phyloP scores from a whole-genome alignment of 306 rosid genomes.

The Psophocarpus tetragonolobus region DNA sequence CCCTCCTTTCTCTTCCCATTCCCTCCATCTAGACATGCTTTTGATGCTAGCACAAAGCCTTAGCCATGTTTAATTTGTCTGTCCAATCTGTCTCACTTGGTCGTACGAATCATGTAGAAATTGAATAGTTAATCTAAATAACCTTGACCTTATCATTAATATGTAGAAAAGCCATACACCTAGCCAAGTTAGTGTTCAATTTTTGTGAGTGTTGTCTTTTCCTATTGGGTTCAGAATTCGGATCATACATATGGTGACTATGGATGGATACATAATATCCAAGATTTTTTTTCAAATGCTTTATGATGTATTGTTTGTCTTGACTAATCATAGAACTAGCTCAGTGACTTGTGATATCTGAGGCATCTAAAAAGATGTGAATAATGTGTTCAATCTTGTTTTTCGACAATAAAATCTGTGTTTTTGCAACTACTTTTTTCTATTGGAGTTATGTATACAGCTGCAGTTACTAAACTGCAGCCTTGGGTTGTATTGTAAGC shows the following conservation, averaged over 20 bases:
- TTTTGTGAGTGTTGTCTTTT: neutral
- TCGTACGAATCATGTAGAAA: neutral
- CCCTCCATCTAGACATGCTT: neutral
- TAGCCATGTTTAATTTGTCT: neutral
- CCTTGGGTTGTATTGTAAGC: too few relatives aligned
- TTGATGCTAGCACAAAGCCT: neutral
- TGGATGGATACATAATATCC: neutral
- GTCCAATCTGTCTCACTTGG: neutral
- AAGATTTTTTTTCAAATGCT: constrained; percentile 8
- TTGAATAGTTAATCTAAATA: neutral
- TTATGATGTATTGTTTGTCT: constrained; percentile 17
- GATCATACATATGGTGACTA: neutral
- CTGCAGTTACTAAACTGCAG: too few relatives aligned
- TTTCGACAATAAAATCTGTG: neutral
- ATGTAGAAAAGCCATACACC: neutral
- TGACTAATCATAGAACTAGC: constrained; percentile 6
- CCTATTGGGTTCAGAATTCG: neutral
- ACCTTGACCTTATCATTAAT: constrained; percentile 1
- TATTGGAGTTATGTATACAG: too few relatives aligned
- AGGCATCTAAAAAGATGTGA: neutral
- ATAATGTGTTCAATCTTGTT: neutral
- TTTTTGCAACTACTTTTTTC: constrained; percentile 10
- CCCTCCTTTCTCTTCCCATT: neutral
- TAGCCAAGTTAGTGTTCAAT: constrained; percentile 6
- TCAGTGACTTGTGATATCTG: constrained; percentile 10